A percentile compares a stretch with the other conserved stretches of the same genome.
These are phyloP conservation scores for Quercus alba DNA, from an alignment of 306 rosid genomes.

Conservation along the genomic window DNA sequence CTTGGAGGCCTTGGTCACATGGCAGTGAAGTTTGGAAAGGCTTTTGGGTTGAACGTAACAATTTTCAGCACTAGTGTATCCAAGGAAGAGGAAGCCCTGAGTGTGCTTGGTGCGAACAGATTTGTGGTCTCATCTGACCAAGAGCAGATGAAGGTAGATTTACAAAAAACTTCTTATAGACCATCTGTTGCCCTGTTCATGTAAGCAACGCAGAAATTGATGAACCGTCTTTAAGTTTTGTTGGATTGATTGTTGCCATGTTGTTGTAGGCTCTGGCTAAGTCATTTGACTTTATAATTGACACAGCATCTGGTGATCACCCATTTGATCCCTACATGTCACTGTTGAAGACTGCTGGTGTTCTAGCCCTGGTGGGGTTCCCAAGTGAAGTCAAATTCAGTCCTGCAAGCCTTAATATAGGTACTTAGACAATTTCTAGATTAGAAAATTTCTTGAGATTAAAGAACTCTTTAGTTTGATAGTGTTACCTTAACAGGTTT, in stretches of 20 bases:
- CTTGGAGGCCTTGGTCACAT: slow-evolving; percentile 96
- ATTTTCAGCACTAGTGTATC: slow-evolving; percentile 76
- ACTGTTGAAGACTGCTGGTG: slow-evolving; percentile 57
- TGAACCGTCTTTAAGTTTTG: background rate
- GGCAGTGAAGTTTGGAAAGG: slow-evolving; percentile 88
- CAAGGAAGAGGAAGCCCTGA: slow-evolving; percentile 80
- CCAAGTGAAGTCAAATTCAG: slow-evolving; percentile 74
- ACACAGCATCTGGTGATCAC: slow-evolving; percentile 89
- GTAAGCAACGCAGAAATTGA: background rate
- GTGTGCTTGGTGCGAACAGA: slow-evolving; percentile 63
- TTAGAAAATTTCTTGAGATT: slow-evolving; percentile 4
- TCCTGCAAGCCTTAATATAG: slow-evolving; percentile 60
- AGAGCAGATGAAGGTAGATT: slow-evolving; percentile 61
- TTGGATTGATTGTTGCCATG: slow-evolving; percentile 11
- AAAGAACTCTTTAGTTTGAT: background rate
- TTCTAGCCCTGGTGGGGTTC: slow-evolving; percentile 64
- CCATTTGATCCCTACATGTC: slow-evolving; percentile 80
- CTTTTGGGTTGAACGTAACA: slow-evolving; percentile 71
- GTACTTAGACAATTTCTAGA: slow-evolving; percentile 33
- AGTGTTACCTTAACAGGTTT: background rate
- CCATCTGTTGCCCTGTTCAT: slow-evolving; percentile 1
- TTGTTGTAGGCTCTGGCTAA: slow-evolving; percentile 54
- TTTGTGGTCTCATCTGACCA: slow-evolving; percentile 76
- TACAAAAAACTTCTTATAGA: background rate
- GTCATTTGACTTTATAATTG: slow-evolving; percentile 70